Percentiles rank a stretch among this genome's conserved stretches.
phyloP scores from a whole-genome alignment of 2,329 filamentous ascomycete species.

The Zasmidium cellare region DNA sequence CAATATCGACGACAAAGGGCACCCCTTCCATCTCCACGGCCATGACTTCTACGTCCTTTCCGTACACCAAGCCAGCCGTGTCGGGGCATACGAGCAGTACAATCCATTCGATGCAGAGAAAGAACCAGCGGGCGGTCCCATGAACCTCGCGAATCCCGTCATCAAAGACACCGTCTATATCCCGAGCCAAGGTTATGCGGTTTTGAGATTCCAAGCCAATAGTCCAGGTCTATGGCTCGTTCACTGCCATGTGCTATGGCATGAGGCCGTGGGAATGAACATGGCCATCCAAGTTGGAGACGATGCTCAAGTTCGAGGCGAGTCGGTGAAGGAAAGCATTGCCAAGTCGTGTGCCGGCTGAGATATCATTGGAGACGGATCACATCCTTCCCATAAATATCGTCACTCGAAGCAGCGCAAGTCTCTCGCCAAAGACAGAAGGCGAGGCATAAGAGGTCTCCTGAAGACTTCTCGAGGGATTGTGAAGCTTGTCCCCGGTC shows the following conservation, averaged over 20 bases:
- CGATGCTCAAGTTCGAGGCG: neutral
- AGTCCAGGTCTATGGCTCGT: slow-evolving; percentile 40
- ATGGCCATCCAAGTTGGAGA: slow-evolving; percentile 14
- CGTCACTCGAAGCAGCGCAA: no score
- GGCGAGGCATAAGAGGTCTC: no score
- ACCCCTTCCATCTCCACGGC: slow-evolving; percentile 49
- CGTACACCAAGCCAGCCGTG: neutral
- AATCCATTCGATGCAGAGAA: slow-evolving; percentile 11
- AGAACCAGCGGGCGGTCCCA: slow-evolving; percentile 9
- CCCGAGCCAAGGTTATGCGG: slow-evolving; percentile 34
- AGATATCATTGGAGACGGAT: neutral
- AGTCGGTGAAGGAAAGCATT: neutral
- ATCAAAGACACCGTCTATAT: slow-evolving; percentile 37
- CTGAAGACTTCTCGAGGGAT: neutral
- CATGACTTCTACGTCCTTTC: slow-evolving; percentile 24
- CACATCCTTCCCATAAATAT: neutral
- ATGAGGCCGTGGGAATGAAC: slow-evolving; percentile 15
- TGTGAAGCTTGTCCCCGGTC: neutral
- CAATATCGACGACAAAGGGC: slow-evolving; percentile 51
- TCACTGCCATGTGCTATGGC: slow-evolving; percentile 40
- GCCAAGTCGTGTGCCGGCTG: neutral
- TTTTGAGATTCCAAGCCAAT: slow-evolving; percentile 35
- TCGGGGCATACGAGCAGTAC: slow-evolving; percentile 16
- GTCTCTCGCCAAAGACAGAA: no score
- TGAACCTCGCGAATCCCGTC: slow-evolving; percentile 15